Conservation (phyloP, 352 stramenopile species). For the Globisporangium abappressorium region DNA sequence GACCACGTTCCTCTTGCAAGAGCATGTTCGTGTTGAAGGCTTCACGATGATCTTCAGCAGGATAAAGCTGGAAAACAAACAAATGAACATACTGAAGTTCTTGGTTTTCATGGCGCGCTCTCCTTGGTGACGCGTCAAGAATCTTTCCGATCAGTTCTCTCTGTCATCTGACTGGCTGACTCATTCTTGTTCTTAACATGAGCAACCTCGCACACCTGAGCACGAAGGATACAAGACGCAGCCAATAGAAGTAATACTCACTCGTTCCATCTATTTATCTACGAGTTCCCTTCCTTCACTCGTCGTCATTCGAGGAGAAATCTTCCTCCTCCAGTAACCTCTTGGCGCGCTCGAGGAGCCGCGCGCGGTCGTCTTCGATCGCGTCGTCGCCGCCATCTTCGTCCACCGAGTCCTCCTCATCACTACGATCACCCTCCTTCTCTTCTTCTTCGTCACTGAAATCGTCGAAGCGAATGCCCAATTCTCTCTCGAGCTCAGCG, state of each 20-base stretch:
- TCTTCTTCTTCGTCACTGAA: conserved; percentile 63
- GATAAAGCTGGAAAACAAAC: too few species aligned
- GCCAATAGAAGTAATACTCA: neutral
- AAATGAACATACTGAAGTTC: too few species aligned
- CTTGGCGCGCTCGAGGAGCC: conserved; percentile 48
- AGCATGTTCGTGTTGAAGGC: too few species aligned
- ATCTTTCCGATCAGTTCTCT: too few species aligned
- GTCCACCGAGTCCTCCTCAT: conserved; percentile 26
- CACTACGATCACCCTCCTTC: conserved; percentile 33
- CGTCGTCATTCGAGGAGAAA: conserved; percentile 38
- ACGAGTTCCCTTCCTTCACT: neutral
- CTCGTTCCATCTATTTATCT: neutral
- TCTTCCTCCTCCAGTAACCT: conserved; percentile 44
- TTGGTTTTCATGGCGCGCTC: too few species aligned
- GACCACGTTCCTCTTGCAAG: too few species aligned
- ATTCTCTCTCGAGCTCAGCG: conserved; percentile 63
- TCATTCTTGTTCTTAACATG: neutral
- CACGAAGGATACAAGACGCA: neutral
- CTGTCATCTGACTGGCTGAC: neutral
- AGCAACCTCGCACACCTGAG: neutral
- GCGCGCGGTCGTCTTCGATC: conserved; percentile 51
- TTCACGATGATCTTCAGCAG: too few species aligned
- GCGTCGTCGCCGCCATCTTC: conserved; percentile 31
- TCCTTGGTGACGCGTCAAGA: too few species aligned
- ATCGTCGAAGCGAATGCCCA: conserved; percentile 65